Base-by-base conservation (phyloP, 768 basidiomycete genomes). In the Suillus subaureus region DNA sequence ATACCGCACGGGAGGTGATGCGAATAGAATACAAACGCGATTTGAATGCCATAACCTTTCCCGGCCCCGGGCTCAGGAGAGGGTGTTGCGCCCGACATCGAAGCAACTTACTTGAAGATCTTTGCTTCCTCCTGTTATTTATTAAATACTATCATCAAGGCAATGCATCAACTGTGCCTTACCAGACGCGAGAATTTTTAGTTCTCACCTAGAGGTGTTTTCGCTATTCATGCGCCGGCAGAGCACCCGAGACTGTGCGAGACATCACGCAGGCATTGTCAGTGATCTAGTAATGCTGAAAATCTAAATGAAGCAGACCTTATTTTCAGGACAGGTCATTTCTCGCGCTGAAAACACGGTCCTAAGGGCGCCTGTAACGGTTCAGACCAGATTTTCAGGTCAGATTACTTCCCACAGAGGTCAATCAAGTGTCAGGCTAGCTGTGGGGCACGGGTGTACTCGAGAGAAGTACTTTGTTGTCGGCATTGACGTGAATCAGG, bases 11-110 rank as follows among this genome's bases (percentile, higher is more conserved):
- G 26, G 26, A 61, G 21, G 33, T 42, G 9, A 35, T 35, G 23
- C 67, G 61, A 33, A 11, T 40, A 6, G n/a, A 56, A 56, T 26
- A 28, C 58, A 4, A 31, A 60, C 63, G 33, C 57, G 8, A 64
- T 49, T 45, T 64, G 64, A 47, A 64, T 11, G 15, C 64, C 64
- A 16, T 45, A 47, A 15, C 31, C 31, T 15, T 28, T 31, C 18
- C 28, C 9, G 4, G 28, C 2, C 52, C 18, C 28, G n/a, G 37
- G 28, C 13, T 31, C 21, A 42, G 62, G 28, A 42, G 63, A 49
- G 18, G 58, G 18, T 4, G 26, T 60, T 21, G 11, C 8, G 0
- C 12, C 12, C 12, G 26, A 12, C 58, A 60, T 60, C 12, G 12
- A 42, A 28, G 26, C 1, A 40, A 18, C 16, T 23, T 26, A 23